Conservation (phyloP, 768 basidiomycete genomes). For the Phylloporus sp. region DNA sequence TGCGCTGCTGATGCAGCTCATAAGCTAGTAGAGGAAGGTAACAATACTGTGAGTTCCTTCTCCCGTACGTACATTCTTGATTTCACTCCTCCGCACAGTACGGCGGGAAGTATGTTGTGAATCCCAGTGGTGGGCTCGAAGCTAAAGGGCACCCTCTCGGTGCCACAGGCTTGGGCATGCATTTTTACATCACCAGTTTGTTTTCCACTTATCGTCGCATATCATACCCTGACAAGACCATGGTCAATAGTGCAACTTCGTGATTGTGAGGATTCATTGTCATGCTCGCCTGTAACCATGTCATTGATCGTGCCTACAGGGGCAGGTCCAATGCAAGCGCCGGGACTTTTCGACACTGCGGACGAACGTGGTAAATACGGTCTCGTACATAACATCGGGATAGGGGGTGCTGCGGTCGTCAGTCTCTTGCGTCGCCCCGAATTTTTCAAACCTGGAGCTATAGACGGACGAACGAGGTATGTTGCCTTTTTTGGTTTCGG, state of each 20-base stretch:
- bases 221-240: neutral
- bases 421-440: slow-evolving; percentile 70
- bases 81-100: slow-evolving; percentile 50
- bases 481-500: too few species aligned
- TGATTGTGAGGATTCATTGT: slow-evolving; percentile 40
- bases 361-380: slow-evolving; percentile 73
- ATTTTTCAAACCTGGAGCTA: slow-evolving; percentile 58
- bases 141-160: slow-evolving; percentile 81
- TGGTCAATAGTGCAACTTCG: slow-evolving; percentile 70
- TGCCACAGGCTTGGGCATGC: slow-evolving; percentile 76
- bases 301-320: slow-evolving; percentile 35
- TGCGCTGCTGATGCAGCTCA: slow-evolving; percentile 60
- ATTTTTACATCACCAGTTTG: slow-evolving; percentile 75
- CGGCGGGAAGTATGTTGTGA: slow-evolving; percentile 77
- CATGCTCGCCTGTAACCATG: too few species aligned
- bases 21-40: slow-evolving; percentile 65
- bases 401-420: slow-evolving; percentile 75
- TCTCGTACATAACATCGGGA: slow-evolving; percentile 74
- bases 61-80: neutral
- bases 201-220: too few species aligned
- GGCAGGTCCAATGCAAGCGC: slow-evolving; percentile 77
- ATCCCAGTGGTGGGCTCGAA: slow-evolving; percentile 81
- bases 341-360: slow-evolving; percentile 52
- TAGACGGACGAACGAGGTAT: slow-evolving; percentile 61
- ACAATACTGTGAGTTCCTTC: slow-evolving; percentile 60